phyloP scores from a whole-genome alignment of 768 basidiomycete genomes.

The Pleurotus giganteus region DNA sequence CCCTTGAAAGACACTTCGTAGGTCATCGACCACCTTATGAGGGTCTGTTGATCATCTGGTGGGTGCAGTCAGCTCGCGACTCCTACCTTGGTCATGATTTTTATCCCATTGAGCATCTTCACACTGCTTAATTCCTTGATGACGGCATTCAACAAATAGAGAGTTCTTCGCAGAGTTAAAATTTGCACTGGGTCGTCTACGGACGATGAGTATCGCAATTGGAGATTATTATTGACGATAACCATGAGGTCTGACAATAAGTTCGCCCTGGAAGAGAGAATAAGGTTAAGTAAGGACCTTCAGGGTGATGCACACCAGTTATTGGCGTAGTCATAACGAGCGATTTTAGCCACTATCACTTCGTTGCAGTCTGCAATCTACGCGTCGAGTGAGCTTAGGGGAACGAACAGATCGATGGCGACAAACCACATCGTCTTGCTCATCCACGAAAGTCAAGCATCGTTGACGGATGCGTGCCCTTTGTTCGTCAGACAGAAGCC shows the following conservation, averaged over 20 bases:
- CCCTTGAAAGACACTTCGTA: slow-evolving; percentile 52
- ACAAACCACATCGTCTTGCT: slow-evolving; percentile 72
- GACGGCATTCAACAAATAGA: slow-evolving; percentile 63
- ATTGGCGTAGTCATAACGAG: slow-evolving; percentile 72
- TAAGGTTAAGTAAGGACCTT: not conserved
- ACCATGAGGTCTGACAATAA: slow-evolving; percentile 54
- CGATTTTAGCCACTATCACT: slow-evolving; percentile 71
- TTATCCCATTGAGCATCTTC: slow-evolving; percentile 69
- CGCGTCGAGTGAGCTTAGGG: slow-evolving; percentile 5
- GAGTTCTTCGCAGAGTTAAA: slow-evolving; percentile 54
- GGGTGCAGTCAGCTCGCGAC: not conserved
- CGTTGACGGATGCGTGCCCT: slow-evolving; percentile 62
- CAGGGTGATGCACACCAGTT: slow-evolving; percentile 51
- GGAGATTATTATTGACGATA: slow-evolving; percentile 52
- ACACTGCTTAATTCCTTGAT: slow-evolving; percentile 68
- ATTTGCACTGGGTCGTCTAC: slow-evolving; percentile 41
- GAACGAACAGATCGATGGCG: slow-evolving; percentile 1
- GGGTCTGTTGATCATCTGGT: not conserved
- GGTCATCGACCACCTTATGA: slow-evolving; percentile 49
- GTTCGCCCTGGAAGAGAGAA: slow-evolving; percentile 46
- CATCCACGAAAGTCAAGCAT: slow-evolving; percentile 67
- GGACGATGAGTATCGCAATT: slow-evolving; percentile 43
- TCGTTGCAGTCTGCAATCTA: slow-evolving; percentile 82
- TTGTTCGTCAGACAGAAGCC: slow-evolving; percentile 69
- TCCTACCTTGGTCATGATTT: slow-evolving; percentile 61